These are phyloP conservation scores for Quercus phellos DNA, from an alignment of 331 rosid species.

Conservation along the genomic window DNA sequence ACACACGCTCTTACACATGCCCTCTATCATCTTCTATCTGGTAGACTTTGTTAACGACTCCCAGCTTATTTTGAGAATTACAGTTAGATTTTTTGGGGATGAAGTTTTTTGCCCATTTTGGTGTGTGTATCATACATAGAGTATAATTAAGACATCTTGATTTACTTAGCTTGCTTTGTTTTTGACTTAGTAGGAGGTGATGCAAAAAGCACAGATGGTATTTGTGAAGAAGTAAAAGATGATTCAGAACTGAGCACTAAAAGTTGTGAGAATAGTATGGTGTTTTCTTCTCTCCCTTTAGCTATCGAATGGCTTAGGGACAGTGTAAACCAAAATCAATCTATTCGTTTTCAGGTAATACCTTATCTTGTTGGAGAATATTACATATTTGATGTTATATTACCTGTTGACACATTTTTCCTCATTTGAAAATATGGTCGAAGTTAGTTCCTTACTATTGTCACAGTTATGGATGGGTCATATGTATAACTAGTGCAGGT, in stretches of 20 bases:
- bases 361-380: background rate
- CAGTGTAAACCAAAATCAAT: constrained; percentile 49
- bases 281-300: constrained; percentile 74
- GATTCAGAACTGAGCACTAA: constrained; percentile 45
- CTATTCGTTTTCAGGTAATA: constrained; percentile 70
- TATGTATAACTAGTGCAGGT: background rate
- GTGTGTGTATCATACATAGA: background rate
- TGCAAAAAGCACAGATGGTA: constrained; percentile 29
- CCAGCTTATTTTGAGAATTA: no score
- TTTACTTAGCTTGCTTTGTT: constrained; percentile 13
- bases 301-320: constrained; percentile 85
- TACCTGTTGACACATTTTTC: background rate
- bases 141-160: background rate
- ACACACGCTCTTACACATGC: background rate
- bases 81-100: no score
- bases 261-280: constrained; percentile 64
- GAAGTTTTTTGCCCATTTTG: background rate
- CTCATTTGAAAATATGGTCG: no score
- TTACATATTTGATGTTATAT: background rate
- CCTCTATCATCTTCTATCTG: no score
- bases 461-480: background rate
- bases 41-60: no score
- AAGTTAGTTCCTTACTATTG: background rate
- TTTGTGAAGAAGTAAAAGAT: constrained; percentile 52
- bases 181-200: constrained; percentile 30